phyloP scores from a whole-genome alignment of 2,329 filamentous ascomycete species.

The Neoascochyta sp. region DNA sequence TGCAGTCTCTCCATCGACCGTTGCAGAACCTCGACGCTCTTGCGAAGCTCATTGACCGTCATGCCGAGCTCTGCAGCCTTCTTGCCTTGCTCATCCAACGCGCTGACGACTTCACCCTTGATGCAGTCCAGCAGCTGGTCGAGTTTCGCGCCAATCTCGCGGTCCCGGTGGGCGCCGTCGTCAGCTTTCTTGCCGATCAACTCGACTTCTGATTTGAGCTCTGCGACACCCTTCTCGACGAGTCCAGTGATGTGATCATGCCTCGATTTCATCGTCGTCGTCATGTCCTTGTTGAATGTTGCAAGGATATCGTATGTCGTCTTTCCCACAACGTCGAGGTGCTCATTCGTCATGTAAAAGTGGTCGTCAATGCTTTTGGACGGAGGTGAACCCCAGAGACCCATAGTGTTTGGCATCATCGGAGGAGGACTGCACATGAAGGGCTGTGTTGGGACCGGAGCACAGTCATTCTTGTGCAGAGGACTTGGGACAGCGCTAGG shows the following conservation, averaged over 20 bases:
- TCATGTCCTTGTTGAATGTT: constrained; percentile 11
- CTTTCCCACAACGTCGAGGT: constrained; percentile 33
- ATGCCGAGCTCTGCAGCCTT: constrained; percentile 22
- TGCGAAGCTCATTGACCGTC: constrained; percentile 26
- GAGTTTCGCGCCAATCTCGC: constrained; percentile 21
- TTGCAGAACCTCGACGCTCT: constrained; percentile 22
- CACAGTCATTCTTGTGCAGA: constrained; percentile 15
- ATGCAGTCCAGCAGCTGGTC: constrained; percentile 25
- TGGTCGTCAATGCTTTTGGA: constrained; percentile 24
- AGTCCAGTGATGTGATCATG: constrained; percentile 16
- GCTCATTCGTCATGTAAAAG: constrained; percentile 36
- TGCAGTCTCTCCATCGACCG: constrained; percentile 17
- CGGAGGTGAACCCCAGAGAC: constrained; percentile 3
- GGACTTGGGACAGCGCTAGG: constrained; percentile 34
- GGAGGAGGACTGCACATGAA: no score
- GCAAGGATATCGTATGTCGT: constrained; percentile 25
- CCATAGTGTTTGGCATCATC: no score
- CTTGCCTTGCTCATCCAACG: constrained; percentile 21
- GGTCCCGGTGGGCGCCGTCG: constrained; percentile 13
- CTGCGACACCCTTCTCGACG: constrained; percentile 22
- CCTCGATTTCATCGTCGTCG: constrained; percentile 9
- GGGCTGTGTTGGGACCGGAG: constrained; percentile 5
- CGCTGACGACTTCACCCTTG: constrained; percentile 22
- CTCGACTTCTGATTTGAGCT: constrained; percentile 24
- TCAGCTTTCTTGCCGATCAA: constrained; percentile 22